Conservation (phyloP, 2,329 filamentous ascomycete species). For the Monosporascus sp. region DNA sequence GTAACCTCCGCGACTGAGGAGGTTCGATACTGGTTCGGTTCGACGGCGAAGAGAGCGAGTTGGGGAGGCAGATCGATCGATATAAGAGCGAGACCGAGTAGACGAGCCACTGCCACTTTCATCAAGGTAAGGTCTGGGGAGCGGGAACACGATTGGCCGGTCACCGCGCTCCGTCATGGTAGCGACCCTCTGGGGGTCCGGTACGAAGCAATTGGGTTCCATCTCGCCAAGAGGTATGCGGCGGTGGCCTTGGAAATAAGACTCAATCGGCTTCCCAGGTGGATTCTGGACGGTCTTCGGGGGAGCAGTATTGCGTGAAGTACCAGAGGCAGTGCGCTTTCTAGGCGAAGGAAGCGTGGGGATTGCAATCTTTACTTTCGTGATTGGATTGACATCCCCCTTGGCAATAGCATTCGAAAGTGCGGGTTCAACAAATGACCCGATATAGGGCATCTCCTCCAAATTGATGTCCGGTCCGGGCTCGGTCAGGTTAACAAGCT, state of each 20-base stretch:
- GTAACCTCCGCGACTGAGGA: conserved; percentile 28
- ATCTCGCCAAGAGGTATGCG: conserved; percentile 57
- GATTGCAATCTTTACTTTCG: conserved; percentile 60
- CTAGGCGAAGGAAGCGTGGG: conserved; percentile 34
- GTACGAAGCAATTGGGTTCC: conserved; percentile 55
- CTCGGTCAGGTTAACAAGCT: conserved; percentile 70
- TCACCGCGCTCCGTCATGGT: conserved; percentile 43
- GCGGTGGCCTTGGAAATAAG: conserved; percentile 45
- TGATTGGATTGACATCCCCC: conserved; percentile 85
- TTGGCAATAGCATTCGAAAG: conserved; percentile 68
- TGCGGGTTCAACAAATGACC: conserved; percentile 61
- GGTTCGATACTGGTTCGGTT: conserved; percentile 45
- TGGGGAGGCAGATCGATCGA: conserved; percentile 23
- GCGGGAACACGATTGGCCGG: conserved; percentile 51
- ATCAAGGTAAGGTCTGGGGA: conserved; percentile 52
- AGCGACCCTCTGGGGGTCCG: conserved; percentile 44
- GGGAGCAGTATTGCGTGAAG: conserved; percentile 9
- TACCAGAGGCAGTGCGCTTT: conserved; percentile 29
- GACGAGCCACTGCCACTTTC: conserved; percentile 17
- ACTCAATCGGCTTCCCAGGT: conserved; percentile 45
- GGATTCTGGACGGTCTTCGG: conserved; percentile 18
- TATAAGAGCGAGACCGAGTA: conserved; percentile 22
- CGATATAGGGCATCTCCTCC: conserved; percentile 76
- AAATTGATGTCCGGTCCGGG: conserved; percentile 57
- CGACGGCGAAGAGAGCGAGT: conserved; percentile 41